phyloP scores from a whole-genome alignment of 169 alveolate species.

The Babesia caballi region DNA sequence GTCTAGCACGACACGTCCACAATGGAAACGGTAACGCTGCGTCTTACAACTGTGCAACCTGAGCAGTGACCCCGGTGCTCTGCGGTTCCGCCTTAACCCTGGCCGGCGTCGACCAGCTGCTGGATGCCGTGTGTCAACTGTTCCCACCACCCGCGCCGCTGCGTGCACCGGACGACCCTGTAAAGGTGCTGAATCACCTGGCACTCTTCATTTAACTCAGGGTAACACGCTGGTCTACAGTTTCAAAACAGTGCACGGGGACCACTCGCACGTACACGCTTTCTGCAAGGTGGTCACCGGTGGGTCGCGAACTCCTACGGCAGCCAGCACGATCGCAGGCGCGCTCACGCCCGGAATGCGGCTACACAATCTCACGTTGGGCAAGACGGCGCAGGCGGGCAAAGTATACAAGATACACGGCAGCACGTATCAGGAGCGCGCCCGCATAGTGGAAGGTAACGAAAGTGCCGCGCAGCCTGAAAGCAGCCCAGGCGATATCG shows the following conservation, averaged over 20 bases:
- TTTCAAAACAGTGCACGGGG: conserved; percentile 8
- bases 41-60: no score
- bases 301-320: neutral
- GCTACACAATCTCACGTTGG: conserved; percentile 34
- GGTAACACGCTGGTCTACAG: neutral
- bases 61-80: conserved; percentile 30
- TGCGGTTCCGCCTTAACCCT: conserved; percentile 48
- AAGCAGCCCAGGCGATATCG: conserved; percentile 45
- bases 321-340: conserved; percentile 41
- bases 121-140: conserved; percentile 13
- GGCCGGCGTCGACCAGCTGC: conserved; percentile 37
- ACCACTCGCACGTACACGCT: neutral
- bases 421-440: conserved; percentile 51
- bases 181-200: neutral
- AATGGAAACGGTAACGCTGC: neutral
- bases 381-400: conserved; percentile 46
- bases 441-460: conserved; percentile 7
- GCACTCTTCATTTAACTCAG: neutral
- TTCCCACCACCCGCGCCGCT: conserved; percentile 6
- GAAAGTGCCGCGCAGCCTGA: no score
- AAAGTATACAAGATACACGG: conserved; percentile 66
- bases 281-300: conserved; percentile 27
- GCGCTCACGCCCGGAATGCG: conserved; percentile 32
- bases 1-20: neutral
- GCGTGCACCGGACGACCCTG: neutral